Percentiles rank a stretch among this genome's conserved stretches.
Evolutionary conservation across 2,329 filamentous ascomycete species (phyloP).

Genomic region (Drechslerella dactyloides): DNA sequence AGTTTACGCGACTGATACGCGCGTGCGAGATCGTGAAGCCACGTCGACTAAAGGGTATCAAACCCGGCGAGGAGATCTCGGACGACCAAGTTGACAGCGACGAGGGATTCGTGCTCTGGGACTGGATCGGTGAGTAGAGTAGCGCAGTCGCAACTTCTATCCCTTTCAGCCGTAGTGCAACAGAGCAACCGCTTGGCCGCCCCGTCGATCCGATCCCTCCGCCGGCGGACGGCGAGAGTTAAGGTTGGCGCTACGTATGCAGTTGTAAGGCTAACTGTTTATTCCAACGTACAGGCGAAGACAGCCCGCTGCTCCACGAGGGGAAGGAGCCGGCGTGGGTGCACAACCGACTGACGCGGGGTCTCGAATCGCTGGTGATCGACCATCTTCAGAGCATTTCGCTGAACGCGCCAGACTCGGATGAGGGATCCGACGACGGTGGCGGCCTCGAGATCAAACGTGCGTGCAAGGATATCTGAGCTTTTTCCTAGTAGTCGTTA

Average conservation of each 20-base stretch:
- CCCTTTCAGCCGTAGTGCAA: too few relatives aligned
- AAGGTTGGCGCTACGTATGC: constrained; percentile 60
- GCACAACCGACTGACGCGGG: constrained; percentile 70
- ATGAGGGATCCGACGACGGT: too few relatives aligned
- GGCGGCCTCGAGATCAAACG: too few relatives aligned
- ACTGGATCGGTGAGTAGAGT: constrained; percentile 39
- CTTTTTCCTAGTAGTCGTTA: too few relatives aligned
- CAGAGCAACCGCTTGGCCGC: too few relatives aligned
- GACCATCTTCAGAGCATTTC: constrained; percentile 46
- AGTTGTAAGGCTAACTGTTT: background rate
- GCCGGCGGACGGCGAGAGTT: constrained; percentile 67
- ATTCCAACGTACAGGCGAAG: constrained; percentile 61
- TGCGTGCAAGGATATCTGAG: too few relatives aligned
- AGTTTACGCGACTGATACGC: constrained; percentile 76
- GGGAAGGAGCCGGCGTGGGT: constrained; percentile 71
- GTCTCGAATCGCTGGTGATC: constrained; percentile 61
- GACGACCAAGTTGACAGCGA: constrained; percentile 38
- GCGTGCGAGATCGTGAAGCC: constrained; percentile 56
- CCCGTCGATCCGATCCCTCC: background rate
- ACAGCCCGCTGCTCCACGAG: constrained; percentile 70
- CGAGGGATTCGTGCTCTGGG: constrained; percentile 49
- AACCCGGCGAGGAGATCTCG: constrained; percentile 41
- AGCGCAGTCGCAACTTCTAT: background rate
- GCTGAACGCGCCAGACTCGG: constrained; percentile 9
- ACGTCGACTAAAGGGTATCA: constrained; percentile 65